Conservation (phyloP, 1,284 basidiomycete species). For the Neonothopanus nambi region DNA sequence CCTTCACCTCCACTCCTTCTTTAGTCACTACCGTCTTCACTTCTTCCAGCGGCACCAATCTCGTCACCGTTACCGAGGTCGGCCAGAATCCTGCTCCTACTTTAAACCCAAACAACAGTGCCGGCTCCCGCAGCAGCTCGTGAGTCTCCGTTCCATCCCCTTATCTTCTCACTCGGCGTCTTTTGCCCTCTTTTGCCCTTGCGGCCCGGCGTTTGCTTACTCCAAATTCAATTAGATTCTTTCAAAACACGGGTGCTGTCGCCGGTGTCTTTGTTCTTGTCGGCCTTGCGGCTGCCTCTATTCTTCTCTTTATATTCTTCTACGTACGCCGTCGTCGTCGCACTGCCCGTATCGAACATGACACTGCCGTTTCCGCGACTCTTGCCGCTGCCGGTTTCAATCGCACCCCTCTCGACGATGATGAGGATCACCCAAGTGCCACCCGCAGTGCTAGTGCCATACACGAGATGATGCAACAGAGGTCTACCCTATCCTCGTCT, state of each 20-base stretch:
- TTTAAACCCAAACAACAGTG: constrained; percentile 46
- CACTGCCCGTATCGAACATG: constrained; percentile 59
- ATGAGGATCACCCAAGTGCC: constrained; percentile 44
- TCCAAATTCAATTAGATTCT: constrained; percentile 67
- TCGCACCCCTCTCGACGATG: constrained; percentile 66
- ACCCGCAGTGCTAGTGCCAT: constrained; percentile 23
- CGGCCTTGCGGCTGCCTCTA: constrained; percentile 68
- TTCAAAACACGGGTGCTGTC: constrained; percentile 73
- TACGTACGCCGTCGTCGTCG: constrained; percentile 64
- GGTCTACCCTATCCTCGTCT: constrained; percentile 19
- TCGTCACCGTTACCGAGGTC: constrained; percentile 59
- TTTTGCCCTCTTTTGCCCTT: constrained; percentile 10
- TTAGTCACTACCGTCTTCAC: constrained; percentile 57
- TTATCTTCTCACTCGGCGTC: not conserved
- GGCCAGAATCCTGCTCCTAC: constrained; percentile 58
- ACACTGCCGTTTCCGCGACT: constrained; percentile 65
- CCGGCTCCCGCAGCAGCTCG: constrained; percentile 41
- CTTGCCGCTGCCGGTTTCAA: constrained; percentile 67
- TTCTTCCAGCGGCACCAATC: constrained; percentile 52
- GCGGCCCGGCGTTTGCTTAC: no score
- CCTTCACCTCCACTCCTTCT: constrained; percentile 51
- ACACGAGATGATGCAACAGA: constrained; percentile 31
- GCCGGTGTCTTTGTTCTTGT: constrained; percentile 77
- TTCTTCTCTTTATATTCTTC: constrained; percentile 70
- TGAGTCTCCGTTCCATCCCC: constrained; percentile 32